Evolutionary conservation across 306 rosid species (phyloP).

Genomic region (Cyclanthera cordifolia): DNA sequence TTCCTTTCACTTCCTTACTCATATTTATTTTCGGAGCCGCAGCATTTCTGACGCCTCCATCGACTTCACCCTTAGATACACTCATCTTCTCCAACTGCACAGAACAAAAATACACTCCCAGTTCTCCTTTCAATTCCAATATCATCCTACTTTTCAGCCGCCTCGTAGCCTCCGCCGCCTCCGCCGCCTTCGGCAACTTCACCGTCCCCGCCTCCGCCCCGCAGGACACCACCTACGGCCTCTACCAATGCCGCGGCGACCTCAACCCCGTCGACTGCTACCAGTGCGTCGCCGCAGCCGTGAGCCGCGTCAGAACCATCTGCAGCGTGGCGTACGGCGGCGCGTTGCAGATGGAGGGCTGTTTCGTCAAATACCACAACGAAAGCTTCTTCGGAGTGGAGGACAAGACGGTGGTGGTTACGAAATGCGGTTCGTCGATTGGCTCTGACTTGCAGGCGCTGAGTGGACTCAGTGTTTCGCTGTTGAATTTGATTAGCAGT

Average conservation of each 20-base stretch:
- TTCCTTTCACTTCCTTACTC: neutral
- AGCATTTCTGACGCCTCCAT: constrained; percentile 21
- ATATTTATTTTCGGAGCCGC: neutral
- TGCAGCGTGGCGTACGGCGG: constrained; percentile 59
- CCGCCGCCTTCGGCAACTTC: constrained; percentile 59
- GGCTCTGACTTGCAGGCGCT: constrained; percentile 37
- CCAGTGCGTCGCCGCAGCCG: constrained; percentile 41
- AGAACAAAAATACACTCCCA: constrained; percentile 36
- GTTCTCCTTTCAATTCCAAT: constrained; percentile 54
- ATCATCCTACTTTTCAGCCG: constrained; percentile 70
- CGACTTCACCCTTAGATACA: constrained; percentile 25
- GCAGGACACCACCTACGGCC: constrained; percentile 43
- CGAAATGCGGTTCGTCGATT: constrained; percentile 60
- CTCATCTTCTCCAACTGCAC: constrained; percentile 78
- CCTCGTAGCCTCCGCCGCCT: constrained; percentile 62
- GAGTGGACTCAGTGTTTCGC: constrained; percentile 41
- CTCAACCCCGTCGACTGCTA: constrained; percentile 44
- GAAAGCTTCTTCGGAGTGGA: constrained; percentile 52
- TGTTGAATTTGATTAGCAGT: constrained; percentile 31
- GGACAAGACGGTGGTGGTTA: constrained; percentile 64
- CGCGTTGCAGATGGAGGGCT: constrained; percentile 82
- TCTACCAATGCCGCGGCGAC: constrained; percentile 90
- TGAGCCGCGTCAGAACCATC: constrained; percentile 47
- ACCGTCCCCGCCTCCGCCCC: constrained; percentile 36
- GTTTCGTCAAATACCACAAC: constrained; percentile 73